Evolutionary conservation across 768 basidiomycete species (phyloP).

Genomic region (Lyophyllum semitale): DNA sequence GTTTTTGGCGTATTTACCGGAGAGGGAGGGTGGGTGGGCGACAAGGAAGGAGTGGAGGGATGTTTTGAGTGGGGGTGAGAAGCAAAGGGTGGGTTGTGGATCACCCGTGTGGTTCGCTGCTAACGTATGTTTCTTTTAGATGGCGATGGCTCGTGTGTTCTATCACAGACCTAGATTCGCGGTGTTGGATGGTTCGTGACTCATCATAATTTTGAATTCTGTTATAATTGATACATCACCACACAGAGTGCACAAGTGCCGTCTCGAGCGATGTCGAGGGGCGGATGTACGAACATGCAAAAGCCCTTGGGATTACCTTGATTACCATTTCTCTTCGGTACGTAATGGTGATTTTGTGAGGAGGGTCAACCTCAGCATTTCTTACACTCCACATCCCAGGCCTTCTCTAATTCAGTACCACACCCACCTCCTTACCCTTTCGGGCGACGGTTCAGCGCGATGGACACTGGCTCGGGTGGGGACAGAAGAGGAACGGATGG

Average conservation of each 20-base stretch:
- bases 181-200: slow-evolving; percentile 74
- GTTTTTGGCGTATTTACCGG: slow-evolving; percentile 82
- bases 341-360: slow-evolving; percentile 14
- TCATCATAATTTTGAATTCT: neutral
- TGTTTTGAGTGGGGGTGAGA: slow-evolving; percentile 95
- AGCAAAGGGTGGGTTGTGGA: slow-evolving; percentile 70
- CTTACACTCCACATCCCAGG: slow-evolving; percentile 35
- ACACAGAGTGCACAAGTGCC: slow-evolving; percentile 90
- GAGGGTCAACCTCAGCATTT: neutral
- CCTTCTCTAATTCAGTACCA: slow-evolving; percentile 90
- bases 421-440: slow-evolving; percentile 78
- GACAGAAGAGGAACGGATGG: slow-evolving; percentile 73
- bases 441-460: slow-evolving; percentile 66
- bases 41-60: slow-evolving; percentile 96
- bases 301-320: slow-evolving; percentile 85
- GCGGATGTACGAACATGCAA: slow-evolving; percentile 92
- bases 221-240: too few relatives aligned
- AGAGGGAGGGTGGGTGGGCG: slow-evolving; percentile 86
- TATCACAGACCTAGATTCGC: slow-evolving; percentile 85
- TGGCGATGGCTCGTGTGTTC: slow-evolving; percentile 92
- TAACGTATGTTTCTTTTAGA: slow-evolving; percentile 38
- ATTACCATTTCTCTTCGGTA: slow-evolving; percentile 91
- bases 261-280: slow-evolving; percentile 97
- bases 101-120: neutral
- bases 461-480: slow-evolving; percentile 77